phyloP scores from a whole-genome alignment of 331 rosid species.

The Rhamnella rubrinervis region DNA sequence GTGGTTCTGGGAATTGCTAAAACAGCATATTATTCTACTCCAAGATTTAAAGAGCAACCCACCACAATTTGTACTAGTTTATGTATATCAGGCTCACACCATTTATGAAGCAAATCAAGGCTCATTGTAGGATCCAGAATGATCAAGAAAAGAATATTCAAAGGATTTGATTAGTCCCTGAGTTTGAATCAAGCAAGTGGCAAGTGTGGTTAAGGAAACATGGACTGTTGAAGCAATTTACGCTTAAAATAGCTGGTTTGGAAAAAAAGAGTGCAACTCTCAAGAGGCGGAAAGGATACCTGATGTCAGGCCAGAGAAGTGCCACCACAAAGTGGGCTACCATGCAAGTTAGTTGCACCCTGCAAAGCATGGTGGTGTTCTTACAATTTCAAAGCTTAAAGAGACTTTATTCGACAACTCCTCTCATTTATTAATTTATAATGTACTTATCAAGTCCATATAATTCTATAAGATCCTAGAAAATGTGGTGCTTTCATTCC shows the following conservation, averaged over 20 bases:
- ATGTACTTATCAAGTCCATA: conserved; percentile 17
- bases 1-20: no score
- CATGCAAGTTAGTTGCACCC: conserved; percentile 39
- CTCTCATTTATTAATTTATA: conserved; percentile 7
- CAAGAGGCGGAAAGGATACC: conserved; percentile 30
- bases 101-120: background rate
- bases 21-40: background rate
- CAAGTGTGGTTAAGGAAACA: conserved; percentile 10
- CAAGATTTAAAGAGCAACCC: background rate
- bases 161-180: background rate
- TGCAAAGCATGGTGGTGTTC: conserved; percentile 31
- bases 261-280: conserved; percentile 25
- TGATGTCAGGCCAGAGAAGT: conserved; percentile 31
- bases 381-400: conserved; percentile 28
- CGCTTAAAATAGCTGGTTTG: conserved; percentile 22
- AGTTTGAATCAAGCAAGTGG: conserved; percentile 22
- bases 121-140: no score
- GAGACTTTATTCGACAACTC: conserved; percentile 7
- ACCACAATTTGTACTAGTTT: background rate
- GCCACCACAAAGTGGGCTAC: conserved; percentile 39
- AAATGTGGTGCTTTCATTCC: conserved; percentile 14
- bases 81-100: background rate
- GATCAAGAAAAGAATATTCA: background rate
- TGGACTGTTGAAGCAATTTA: background rate
- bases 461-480: conserved; percentile 15